These are phyloP conservation scores for Pholiota conissans DNA, from an alignment of 768 basidiomycete species.

Conservation along the genomic window DNA sequence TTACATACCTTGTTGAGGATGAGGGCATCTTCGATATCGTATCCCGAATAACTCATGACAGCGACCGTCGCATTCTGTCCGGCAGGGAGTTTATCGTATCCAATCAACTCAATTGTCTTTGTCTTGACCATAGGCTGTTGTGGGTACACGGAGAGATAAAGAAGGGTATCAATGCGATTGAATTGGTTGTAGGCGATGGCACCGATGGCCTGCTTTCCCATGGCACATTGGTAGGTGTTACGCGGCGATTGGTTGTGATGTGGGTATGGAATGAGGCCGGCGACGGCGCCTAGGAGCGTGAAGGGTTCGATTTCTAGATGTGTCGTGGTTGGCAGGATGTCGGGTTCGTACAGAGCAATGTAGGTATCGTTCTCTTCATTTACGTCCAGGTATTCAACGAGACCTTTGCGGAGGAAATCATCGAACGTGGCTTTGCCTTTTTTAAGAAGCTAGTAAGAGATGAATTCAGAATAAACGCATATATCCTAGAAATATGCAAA, in stretches of 20 bases:
- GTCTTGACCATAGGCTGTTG: constrained; percentile 99
- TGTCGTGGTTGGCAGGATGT: constrained; percentile 81
- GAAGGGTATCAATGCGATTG: constrained; percentile 93
- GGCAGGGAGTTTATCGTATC: constrained; percentile 95
- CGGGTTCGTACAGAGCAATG: constrained; percentile 91
- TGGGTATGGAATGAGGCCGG: constrained; percentile 97
- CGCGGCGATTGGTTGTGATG: constrained; percentile 99
- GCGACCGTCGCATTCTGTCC: constrained; percentile 99
- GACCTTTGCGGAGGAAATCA: constrained; percentile 87
- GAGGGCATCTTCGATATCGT: constrained; percentile 98
- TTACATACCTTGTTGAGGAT: constrained; percentile 83
- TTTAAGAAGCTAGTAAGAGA: constrained; percentile 66
- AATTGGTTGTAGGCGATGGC: constrained; percentile 98
- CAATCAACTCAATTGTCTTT: constrained; percentile 95
- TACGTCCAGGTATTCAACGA: constrained; percentile 97
- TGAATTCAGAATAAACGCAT: background rate
- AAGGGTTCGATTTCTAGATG: constrained; percentile 99
- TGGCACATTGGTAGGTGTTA: constrained; percentile 99
- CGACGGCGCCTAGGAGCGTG: constrained; percentile 95
- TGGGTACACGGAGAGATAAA: constrained; percentile 98
- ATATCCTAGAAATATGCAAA: background rate
- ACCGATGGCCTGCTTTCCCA: constrained; percentile 99
- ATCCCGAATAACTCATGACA: constrained; percentile 99
- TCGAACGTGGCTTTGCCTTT: constrained; percentile 81
- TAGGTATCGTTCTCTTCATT: constrained; percentile 99